Percentiles rank a stretch among this genome's conserved stretches.
These are phyloP conservation scores for Botryotinia narcissicola DNA, from an alignment of 2,329 filamentous ascomycete species.

Conservation along the genomic window DNA sequence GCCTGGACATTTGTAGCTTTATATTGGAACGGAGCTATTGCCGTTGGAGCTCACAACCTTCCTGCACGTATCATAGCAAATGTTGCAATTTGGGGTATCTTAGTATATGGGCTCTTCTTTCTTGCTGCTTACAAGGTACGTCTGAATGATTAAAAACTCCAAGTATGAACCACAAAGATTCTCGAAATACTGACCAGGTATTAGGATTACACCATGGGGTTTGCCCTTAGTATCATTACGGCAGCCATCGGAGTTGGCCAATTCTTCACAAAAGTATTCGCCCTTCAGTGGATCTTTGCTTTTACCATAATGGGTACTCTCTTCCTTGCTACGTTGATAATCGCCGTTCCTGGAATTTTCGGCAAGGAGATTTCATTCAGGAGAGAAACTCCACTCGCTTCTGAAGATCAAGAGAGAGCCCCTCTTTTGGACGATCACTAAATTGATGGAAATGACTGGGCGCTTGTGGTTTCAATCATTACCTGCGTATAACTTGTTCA, in stretches of 20 bases:
- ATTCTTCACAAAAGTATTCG: slow-evolving; percentile 68
- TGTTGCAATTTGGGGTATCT: slow-evolving; percentile 81
- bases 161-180: not conserved
- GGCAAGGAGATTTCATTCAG: slow-evolving; percentile 56
- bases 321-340: slow-evolving; percentile 63
- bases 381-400: slow-evolving; percentile 45
- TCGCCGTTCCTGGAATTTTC: slow-evolving; percentile 63
- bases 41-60: slow-evolving; percentile 65
- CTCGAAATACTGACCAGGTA: slow-evolving; percentile 29
- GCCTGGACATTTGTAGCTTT: slow-evolving; percentile 84
- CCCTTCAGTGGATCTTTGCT: slow-evolving; percentile 90
- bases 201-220: slow-evolving; percentile 71
- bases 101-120: slow-evolving; percentile 75
- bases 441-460: not conserved
- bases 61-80: slow-evolving; percentile 80
- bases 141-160: slow-evolving; percentile 11
- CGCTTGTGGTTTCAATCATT: not conserved
- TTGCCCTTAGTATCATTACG: slow-evolving; percentile 69
- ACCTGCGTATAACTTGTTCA: not conserved
- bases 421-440: slow-evolving; percentile 54
- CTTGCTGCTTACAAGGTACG: slow-evolving; percentile 67
- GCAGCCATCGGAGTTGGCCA: slow-evolving; percentile 77
- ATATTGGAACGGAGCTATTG: slow-evolving; percentile 86
- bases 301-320: slow-evolving; percentile 77
- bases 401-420: slow-evolving; percentile 52